Percentiles rank a stretch among this genome's conserved stretches.
Evolutionary conservation across 2,329 filamentous ascomycete species (phyloP).

Genomic region (Fusarium tjaetaba): DNA sequence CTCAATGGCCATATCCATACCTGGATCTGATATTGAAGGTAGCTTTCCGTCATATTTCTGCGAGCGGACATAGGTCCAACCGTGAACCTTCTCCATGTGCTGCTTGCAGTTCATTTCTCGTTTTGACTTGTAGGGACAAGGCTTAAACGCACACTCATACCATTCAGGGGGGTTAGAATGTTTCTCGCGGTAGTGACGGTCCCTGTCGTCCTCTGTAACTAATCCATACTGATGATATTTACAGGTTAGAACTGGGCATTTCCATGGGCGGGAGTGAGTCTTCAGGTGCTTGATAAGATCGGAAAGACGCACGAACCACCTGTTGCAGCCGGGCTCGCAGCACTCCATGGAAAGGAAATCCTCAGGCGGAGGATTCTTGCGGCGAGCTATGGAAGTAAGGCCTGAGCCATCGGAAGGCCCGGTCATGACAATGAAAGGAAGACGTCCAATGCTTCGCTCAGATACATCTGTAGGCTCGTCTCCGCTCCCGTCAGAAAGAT

Average conservation of each 20-base stretch:
- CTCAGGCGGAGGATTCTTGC: too few relatives aligned
- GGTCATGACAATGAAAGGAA: too few relatives aligned
- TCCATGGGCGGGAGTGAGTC: slow-evolving; percentile 67
- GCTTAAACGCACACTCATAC: slow-evolving; percentile 83
- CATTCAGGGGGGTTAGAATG: slow-evolving; percentile 76
- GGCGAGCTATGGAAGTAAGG: too few relatives aligned
- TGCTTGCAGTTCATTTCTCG: slow-evolving; percentile 96
- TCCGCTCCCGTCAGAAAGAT: rapidly evolving
- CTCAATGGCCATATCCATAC: too few relatives aligned
- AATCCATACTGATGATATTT: slow-evolving; percentile 90
- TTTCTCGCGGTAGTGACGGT: slow-evolving; percentile 95
- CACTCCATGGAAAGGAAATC: too few relatives aligned
- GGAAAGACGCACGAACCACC: too few relatives aligned
- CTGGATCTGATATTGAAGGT: slow-evolving; percentile 34
- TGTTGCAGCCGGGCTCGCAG: too few relatives aligned
- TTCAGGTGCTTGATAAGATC: too few relatives aligned
- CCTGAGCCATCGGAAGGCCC: too few relatives aligned
- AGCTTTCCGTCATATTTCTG: slow-evolving; percentile 85
- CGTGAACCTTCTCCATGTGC: slow-evolving; percentile 97
- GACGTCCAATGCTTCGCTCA: too few relatives aligned
- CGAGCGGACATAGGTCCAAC: slow-evolving; percentile 85
- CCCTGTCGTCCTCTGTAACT: slow-evolving; percentile 96
- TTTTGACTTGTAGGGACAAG: slow-evolving; percentile 93
- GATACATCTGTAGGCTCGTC: not conserved
- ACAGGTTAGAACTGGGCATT: slow-evolving; percentile 85